These are phyloP conservation scores for Colletotrichum limetticola DNA, from an alignment of 2,329 filamentous ascomycete genomes.

Conservation along the genomic window DNA sequence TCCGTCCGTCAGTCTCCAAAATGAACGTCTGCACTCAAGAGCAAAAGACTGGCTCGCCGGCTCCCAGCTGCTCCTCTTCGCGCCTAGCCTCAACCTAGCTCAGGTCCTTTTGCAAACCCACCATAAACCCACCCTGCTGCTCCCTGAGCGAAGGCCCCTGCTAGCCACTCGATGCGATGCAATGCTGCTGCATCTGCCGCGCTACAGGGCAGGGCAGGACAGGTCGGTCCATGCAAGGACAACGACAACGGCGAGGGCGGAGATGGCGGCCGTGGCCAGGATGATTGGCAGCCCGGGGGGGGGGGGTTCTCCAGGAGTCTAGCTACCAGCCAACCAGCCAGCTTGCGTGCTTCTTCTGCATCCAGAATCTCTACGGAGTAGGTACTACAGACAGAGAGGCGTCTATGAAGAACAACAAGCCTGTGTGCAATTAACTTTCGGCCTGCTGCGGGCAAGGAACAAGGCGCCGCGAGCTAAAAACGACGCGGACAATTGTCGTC, in stretches of 20 bases:
- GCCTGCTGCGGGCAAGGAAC: constrained; percentile 31
- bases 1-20: constrained; percentile 9
- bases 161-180: constrained; percentile 33
- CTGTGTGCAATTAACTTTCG: constrained; percentile 31
- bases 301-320: too few species aligned
- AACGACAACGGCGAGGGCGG: constrained; percentile 26
- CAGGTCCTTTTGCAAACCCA: constrained; percentile 37
- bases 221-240: constrained; percentile 29
- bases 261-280: constrained; percentile 16
- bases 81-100: constrained; percentile 34
- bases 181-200: constrained; percentile 36
- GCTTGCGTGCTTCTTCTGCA: constrained; percentile 33
- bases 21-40: constrained; percentile 13
- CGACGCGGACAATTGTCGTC: constrained; percentile 28
- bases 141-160: constrained; percentile 10
- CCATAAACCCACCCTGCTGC: constrained; percentile 31
- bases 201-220: constrained; percentile 33
- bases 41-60: not conserved
- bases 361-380: constrained; percentile 15
- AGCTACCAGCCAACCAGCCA: not conserved
- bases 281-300: constrained; percentile 24
- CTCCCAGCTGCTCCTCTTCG: constrained; percentile 27
- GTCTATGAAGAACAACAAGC: constrained; percentile 21
- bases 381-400: constrained; percentile 4
- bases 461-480: constrained; percentile 31